These are phyloP conservation scores for Paracoccidioides lutzii DNA, from an alignment of 2,329 filamentous ascomycete genomes.

Conservation along the genomic window DNA sequence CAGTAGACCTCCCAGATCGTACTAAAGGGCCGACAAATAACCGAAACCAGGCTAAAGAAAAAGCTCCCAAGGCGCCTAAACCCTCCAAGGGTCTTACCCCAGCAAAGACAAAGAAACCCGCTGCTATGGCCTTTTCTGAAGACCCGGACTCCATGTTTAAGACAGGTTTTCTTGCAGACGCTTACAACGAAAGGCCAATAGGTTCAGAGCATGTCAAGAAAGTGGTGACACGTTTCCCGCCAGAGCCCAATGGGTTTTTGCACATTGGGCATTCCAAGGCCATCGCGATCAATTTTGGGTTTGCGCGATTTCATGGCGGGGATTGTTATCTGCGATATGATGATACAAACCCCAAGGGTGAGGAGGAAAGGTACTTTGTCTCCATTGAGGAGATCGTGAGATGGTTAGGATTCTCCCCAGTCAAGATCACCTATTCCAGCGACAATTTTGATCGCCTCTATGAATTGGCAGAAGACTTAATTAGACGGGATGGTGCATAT, in stretches of 20 bases:
- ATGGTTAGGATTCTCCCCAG: slow-evolving; percentile 71
- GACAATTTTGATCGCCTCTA: slow-evolving; percentile 86
- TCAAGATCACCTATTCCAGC: slow-evolving; percentile 69
- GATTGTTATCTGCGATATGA: slow-evolving; percentile 70
- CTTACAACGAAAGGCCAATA: slow-evolving; percentile 55
- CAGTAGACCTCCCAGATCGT: slow-evolving; percentile 1
- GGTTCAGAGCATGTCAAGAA: slow-evolving; percentile 26
- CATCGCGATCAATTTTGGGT: slow-evolving; percentile 92
- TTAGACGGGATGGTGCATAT: slow-evolving; percentile 55
- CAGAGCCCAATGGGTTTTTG: slow-evolving; percentile 84
- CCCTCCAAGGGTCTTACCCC: slow-evolving; percentile 19
- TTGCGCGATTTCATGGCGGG: slow-evolving; percentile 72
- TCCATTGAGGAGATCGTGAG: slow-evolving; percentile 79
- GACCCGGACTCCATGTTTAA: slow-evolving; percentile 61
- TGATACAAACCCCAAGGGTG: slow-evolving; percentile 88
- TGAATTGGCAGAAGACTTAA: slow-evolving; percentile 74
- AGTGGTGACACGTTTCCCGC: slow-evolving; percentile 59
- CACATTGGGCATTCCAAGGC: slow-evolving; percentile 93
- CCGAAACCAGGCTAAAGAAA: slow-evolving; percentile 36
- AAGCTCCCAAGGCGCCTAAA: slow-evolving; percentile 31
- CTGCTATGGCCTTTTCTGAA: slow-evolving; percentile 17
- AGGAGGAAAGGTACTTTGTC: slow-evolving; percentile 78
- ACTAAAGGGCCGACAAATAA: slow-evolving; percentile 13
- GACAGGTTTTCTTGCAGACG: slow-evolving; percentile 59
- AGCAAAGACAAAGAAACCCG: slow-evolving; percentile 18